Percentiles rank a stretch among this genome's conserved stretches.
Conservation (phyloP, 148 eudicot genomes). For the Rhododendron kiyosumense region DNA sequence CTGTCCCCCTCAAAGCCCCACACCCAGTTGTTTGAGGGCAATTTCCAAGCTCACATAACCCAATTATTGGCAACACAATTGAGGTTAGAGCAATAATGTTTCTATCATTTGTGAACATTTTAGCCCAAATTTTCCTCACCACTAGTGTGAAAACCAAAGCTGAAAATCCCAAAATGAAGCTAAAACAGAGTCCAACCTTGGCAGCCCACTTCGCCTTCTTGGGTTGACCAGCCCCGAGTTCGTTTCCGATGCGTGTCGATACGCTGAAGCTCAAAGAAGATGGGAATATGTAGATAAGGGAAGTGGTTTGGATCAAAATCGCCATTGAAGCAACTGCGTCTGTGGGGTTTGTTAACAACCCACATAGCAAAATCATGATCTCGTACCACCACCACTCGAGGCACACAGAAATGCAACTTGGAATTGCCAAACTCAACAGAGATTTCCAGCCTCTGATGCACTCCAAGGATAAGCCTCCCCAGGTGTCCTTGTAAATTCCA, state of each 20-base stretch:
- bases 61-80: constrained; percentile 64
- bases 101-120: constrained; percentile 48
- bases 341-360: constrained; percentile 45
- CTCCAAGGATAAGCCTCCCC: constrained; percentile 38
- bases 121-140: constrained; percentile 57
- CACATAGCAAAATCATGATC: constrained; percentile 73
- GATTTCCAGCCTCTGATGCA: constrained; percentile 41
- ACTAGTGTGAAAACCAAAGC: constrained; percentile 41
- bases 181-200: constrained; percentile 41
- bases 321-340: constrained; percentile 77
- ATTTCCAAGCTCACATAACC: constrained; percentile 79
- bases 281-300: constrained; percentile 74
- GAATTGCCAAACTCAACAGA: constrained; percentile 36
- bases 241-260: constrained; percentile 72
- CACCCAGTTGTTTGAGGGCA: constrained; percentile 86
- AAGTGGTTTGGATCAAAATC: constrained; percentile 62
- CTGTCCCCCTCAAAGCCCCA: constrained; percentile 72
- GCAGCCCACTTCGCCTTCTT: constrained; percentile 55
- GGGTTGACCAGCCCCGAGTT: constrained; percentile 55
- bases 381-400: constrained; percentile 98
- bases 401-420: constrained; percentile 78
- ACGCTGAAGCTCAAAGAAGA: constrained; percentile 60
- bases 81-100: constrained; percentile 46
- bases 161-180: constrained; percentile 46
- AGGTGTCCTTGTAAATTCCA: constrained; percentile 32